A percentile compares a stretch with the other conserved stretches of the same genome.
These are phyloP conservation scores for Primulina eburnea DNA, from an alignment of 257 asterid species.

Conservation along the genomic window DNA sequence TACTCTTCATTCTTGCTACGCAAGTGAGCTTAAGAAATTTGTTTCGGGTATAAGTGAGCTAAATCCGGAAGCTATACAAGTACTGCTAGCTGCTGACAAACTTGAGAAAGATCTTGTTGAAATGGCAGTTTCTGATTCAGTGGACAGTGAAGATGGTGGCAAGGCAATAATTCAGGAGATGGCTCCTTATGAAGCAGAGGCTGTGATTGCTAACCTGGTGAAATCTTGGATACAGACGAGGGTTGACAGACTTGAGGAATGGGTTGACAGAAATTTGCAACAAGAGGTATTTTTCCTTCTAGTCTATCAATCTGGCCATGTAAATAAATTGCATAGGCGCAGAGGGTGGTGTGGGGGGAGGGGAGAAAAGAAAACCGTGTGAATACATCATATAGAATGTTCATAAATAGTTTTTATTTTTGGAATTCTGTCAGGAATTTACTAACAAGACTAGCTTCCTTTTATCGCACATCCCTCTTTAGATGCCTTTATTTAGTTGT, in stretches of 20 bases:
- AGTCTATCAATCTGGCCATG: background rate
- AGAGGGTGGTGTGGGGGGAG: too few species aligned
- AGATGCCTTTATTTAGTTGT: background rate
- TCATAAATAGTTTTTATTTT: background rate
- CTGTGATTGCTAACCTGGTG: conserved; percentile 65
- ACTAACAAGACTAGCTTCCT: too few species aligned
- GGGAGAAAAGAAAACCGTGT: background rate
- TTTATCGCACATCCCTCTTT: too few species aligned
- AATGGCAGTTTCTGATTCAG: conserved; percentile 89
- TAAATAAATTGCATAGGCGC: too few species aligned
- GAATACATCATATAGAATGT: background rate
- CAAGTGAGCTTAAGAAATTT: conserved; percentile 69
- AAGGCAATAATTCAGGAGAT: conserved; percentile 89
- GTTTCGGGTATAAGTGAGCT: conserved; percentile 65
- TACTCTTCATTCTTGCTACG: conserved; percentile 79
- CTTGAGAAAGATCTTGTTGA: conserved; percentile 85
- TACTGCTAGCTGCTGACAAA: conserved; percentile 80
- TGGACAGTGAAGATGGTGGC: conserved; percentile 96
- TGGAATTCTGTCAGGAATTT: too few species aligned
- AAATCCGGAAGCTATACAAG: conserved; percentile 89
- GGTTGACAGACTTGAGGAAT: conserved; percentile 70
- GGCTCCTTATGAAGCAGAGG: conserved; percentile 89
- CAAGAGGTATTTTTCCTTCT: conserved; percentile 61
- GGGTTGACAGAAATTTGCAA: conserved; percentile 81
- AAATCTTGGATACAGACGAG: conserved; percentile 79